Evolutionary conservation across 2,329 filamentous ascomycete genomes (phyloP), one percentile per base, ranked within the genome.

Genomic region (Epicoccum nigrum): DNA sequence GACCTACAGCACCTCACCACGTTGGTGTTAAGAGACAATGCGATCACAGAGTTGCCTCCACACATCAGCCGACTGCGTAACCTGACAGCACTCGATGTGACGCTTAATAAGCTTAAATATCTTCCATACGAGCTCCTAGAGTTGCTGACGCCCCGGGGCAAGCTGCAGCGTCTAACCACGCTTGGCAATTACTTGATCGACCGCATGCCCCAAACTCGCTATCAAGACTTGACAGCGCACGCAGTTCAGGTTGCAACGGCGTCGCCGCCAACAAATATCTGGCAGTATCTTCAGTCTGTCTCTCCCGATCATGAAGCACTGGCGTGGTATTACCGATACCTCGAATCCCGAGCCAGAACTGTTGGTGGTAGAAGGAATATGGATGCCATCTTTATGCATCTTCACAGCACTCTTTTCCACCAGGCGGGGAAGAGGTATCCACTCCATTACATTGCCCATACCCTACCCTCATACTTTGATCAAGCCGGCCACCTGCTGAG

Each of bases 61-160:
- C 56, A 63, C 3, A 64, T 72, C 11, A 38, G 53, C 12, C 55
- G 56, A 2, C 48, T 72, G 2, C 28, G 19, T 0, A 64, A 61
- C 25, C 56, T 72, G 2, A 32, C 41, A 7, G 47, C 46, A 1
- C 50, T 72, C 2, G 56, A 70, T 33, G 31, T 72, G 1, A 59
- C 58, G 7, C 40, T 49, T 7, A 72, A 71, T 46, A 47, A 51
- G 7, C 48, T 72, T 8, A 40, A 43, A 13, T 60, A 21, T 15
- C 53, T 72, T 7, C 69, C 69, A 1, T 60, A 58, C 28, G 68
- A 71, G 27, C 42, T 72, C 2, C 40, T 70, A 1, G 23, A 48
- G 2, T 45, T 70, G 27, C 49, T 63, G 6, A 15, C 27, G n/a
- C 58, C 58, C 7, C 38, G 54, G 9, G 63, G 62, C 1, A 59